Evolutionary conservation across 176 grass and related monocot genomes (phyloP), one percentile per base, ranked within the genome.

Genomic region (Zizania latifolia): DNA sequence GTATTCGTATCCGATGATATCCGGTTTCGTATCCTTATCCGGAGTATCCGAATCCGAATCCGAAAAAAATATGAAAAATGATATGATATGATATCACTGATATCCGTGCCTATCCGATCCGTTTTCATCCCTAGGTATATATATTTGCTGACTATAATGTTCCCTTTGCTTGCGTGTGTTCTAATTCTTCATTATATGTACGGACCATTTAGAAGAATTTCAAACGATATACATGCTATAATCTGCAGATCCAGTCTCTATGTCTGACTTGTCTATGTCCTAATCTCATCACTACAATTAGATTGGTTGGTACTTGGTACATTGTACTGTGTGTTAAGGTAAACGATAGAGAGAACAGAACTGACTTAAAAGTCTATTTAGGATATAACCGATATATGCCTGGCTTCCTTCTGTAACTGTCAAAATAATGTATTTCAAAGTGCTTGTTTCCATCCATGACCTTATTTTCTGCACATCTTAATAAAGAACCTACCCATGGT

Each of bases 391-490:
- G 23, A 14, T 39, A 24, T 60, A 80, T 81, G 64, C 68, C 81
- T 81, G 27, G n/a, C 75, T 86, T 76, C 34, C 71, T 35, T 80
- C 4, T 81, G 31, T 37, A 61, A 21, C n/a, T 24, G 14, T 68
- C 26, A 15, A 35, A 33, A 68, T 69, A 41, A 51, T 67, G 60
- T 27, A 51, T 50, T 63, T 56, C 15, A 38, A 23, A 70, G 40
- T 26, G n/a, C 23, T 38, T 65, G 15, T 74, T 71, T 85, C 8
- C 66, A 54, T 7, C 23, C n/a, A 57, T 2, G 23, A 37, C 17
- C 8, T 85, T 57, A 67, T 79, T 66, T 37, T 36, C 32, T 80
- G 62, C 40, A 45, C 53, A 31, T 68, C 67, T 81, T 72, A 35
- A 37, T 44, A 48, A 38, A 65, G 26, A 51, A 8, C 43, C 27